These are phyloP conservation scores for Corchorus olitorius DNA, from an alignment of 345 rosid species.

Conservation along the genomic window DNA sequence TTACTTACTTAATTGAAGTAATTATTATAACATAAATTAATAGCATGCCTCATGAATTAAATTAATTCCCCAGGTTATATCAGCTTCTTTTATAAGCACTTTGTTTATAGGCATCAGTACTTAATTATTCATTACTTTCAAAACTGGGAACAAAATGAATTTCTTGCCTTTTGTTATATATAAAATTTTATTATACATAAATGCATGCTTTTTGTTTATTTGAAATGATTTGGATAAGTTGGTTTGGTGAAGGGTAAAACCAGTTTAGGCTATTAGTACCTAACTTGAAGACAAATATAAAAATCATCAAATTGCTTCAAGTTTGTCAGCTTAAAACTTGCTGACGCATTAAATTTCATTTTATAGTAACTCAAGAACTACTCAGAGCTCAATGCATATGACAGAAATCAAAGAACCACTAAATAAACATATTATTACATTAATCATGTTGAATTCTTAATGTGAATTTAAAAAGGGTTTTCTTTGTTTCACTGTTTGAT, in stretches of 20 bases:
- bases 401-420: not conserved
- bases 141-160: too few relatives aligned
- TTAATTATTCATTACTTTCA: too few relatives aligned
- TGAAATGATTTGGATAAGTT: not conserved
- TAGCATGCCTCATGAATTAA: too few relatives aligned
- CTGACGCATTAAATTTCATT: not conserved
- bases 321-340: not conserved
- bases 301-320: not conserved
- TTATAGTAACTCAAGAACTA: not conserved
- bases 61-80: too few relatives aligned
- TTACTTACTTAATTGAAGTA: too few relatives aligned
- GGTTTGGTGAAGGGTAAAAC: conserved; percentile 17
- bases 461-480: not conserved
- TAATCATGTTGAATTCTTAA: not conserved
- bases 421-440: not conserved
- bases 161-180: too few relatives aligned
- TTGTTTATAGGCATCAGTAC: too few relatives aligned
- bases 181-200: too few relatives aligned
- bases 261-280: not conserved
- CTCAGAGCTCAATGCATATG: not conserved
- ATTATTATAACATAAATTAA: too few relatives aligned
- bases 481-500: too few relatives aligned
- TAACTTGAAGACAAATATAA: not conserved
- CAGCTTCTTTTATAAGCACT: too few relatives aligned
- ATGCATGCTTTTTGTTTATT: too few relatives aligned